These are phyloP conservation scores for Erysimum cheiranthoides DNA, from an alignment of 345 rosid genomes.

Conservation along the genomic window DNA sequence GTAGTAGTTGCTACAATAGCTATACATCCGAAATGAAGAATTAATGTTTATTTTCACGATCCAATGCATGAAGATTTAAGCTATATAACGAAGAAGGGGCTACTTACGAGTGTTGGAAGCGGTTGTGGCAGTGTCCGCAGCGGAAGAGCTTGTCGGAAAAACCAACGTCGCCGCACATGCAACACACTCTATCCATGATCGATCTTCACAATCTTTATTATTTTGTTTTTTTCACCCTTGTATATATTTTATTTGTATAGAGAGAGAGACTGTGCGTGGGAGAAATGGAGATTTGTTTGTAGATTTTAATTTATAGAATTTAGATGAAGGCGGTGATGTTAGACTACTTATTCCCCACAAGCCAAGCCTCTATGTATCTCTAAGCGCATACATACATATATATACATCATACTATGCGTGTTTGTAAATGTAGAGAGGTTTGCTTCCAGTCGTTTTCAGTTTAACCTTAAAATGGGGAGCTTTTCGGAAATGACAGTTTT, in stretches of 20 bases:
- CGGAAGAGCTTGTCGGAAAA: constrained; percentile 45
- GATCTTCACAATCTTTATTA: background rate
- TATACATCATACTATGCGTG: constrained; percentile 18
- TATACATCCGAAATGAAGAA: constrained; percentile 33
- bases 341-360: background rate
- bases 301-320: constrained; percentile 5
- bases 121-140: constrained; percentile 38
- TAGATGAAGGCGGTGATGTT: constrained; percentile 24
- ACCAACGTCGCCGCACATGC: constrained; percentile 49
- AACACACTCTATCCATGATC: constrained; percentile 39
- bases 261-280: too few relatives aligned
- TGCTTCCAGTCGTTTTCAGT: constrained; percentile 40
- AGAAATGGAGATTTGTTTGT: background rate
- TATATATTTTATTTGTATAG: background rate
- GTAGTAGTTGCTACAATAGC: constrained; percentile 91
- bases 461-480: constrained; percentile 32
- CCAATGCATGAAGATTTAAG: too few relatives aligned
- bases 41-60: too few relatives aligned
- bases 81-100: background rate
- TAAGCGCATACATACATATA: background rate
- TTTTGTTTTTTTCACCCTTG: background rate
- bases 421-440: constrained; percentile 27
- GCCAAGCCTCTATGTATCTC: constrained; percentile 9
- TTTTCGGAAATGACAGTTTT: constrained; percentile 12
- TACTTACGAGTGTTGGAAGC: constrained; percentile 44